Evolutionary conservation across 495 filamentous ascomycete species (phyloP), one percentile per base, ranked within the genome.

Genomic region (Neurospora sp.): DNA sequence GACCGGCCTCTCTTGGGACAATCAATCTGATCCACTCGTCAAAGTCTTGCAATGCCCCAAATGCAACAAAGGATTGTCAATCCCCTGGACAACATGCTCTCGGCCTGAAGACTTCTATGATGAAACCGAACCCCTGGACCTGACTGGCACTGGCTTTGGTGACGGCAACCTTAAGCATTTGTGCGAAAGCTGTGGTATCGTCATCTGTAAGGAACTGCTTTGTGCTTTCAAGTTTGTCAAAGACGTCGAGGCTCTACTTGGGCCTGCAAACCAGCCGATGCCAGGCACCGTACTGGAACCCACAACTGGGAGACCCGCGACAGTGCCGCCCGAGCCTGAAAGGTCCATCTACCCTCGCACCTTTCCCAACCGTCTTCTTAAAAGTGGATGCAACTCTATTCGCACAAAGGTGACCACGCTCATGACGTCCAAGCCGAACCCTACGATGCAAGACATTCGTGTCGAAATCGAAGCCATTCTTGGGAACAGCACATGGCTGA

Each of bases 321-420:
- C 35, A 12, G 7, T 77, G 4, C 75, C 76, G 10, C 53, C 59
- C 0, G 59, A 65, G 9, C 22, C 22, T 20, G 8, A 35, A 9
- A 74, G 68, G 14, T 40, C n/a, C 6, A 75, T 69, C 7, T 75
- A 81, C 70, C 74, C 80, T 16, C 84, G 83, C 70, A 83, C 86
- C 14, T 91, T 91, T 77, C 89, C 90, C 0, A 92, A 91, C 76
- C 84, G 86, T 12, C 75, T 92, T 5, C 80, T 92, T 53, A 78
- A 82, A 69, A 81, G 79, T 3, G 77, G 77, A 4, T 80, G 65
- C 68, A 70, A 74, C 22, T 65, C 41, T 0, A 76, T 87, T 18
- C 77, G 83, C 39, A 75, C 69, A 35, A 72, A 78, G 22, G 61
- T 90, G 9, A 72, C 84, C 4, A 72, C 76, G 6, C 73, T 84